phyloP scores from a whole-genome alignment of 495 filamentous ascomycete genomes.

The Annulohypoxylon maeteangense region DNA sequence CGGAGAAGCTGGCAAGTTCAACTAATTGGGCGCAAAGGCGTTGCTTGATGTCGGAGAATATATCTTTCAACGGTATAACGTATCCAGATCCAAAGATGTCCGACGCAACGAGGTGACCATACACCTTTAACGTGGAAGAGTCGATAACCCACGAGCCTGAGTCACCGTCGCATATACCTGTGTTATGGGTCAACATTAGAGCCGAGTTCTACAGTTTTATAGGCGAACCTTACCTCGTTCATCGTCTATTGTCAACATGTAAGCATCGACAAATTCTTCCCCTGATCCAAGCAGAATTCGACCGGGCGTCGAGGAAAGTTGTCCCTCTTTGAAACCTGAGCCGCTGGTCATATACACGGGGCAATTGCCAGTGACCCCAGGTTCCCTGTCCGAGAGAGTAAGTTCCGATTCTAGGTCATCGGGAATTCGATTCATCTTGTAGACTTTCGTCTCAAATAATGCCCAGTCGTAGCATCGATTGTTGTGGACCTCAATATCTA shows the following conservation, averaged over 20 bases:
- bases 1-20: background rate
- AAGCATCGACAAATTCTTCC: background rate
- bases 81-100: background rate
- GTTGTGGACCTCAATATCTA: background rate
- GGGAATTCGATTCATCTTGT: background rate
- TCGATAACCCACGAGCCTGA: background rate
- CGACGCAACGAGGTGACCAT: background rate
- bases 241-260: background rate
- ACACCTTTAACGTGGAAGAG: background rate
- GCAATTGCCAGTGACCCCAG: background rate
- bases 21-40: background rate
- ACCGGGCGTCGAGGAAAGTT: background rate
- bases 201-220: background rate
- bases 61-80: background rate
- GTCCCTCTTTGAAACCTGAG: background rate
- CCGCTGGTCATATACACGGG: background rate
- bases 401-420: background rate
- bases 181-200: background rate
- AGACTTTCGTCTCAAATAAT: background rate
- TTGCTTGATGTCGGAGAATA: background rate
- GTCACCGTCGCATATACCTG: background rate
- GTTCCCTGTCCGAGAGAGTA: background rate
- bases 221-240: background rate
- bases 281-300: background rate
- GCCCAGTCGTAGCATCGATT: background rate